A percentile compares a stretch with the other conserved stretches of the same genome.
phyloP scores from a whole-genome alignment of 306 rosid species.

The Acmispon strigosus region DNA sequence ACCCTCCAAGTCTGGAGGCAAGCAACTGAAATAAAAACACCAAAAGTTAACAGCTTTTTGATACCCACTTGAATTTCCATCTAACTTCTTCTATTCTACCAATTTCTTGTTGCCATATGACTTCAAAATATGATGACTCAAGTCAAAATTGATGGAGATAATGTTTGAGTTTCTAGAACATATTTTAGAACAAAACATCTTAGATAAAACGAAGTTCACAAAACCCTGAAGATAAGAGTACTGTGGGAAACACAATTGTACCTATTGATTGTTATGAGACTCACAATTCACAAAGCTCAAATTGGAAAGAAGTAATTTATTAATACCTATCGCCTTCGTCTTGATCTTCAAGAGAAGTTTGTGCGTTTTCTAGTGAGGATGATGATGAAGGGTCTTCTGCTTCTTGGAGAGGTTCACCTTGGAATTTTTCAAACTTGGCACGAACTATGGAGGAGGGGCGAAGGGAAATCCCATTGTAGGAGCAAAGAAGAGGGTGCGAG shows the following conservation, averaged over 20 bases:
- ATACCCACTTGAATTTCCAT: conserved; percentile 11
- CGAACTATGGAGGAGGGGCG: conserved; percentile 32
- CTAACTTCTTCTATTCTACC: background rate
- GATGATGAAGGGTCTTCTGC: conserved; percentile 25
- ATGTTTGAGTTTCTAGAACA: background rate
- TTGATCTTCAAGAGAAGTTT: background rate
- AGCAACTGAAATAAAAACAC: conserved; percentile 57
- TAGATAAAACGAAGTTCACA: background rate
- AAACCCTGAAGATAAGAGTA: background rate
- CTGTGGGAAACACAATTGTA: background rate
- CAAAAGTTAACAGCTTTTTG: conserved; percentile 15
- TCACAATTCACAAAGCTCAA: no score
- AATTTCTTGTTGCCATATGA: background rate
- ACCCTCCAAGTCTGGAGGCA: conserved; percentile 91
- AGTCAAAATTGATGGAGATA: background rate
- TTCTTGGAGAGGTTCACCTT: conserved; percentile 40
- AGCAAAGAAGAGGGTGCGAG: conserved; percentile 28
- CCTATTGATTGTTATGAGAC: background rate
- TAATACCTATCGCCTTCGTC: conserved; percentile 78
- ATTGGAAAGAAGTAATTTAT: no score
- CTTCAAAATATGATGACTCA: background rate
- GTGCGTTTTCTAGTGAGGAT: conserved; percentile 7
- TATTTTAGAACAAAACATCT: background rate
- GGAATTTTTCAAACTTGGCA: conserved; percentile 88
- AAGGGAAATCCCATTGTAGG: conserved; percentile 29